Evolutionary conservation across 2,329 filamentous ascomycete genomes (phyloP).

Genomic region (Fusarium euwallaceae): DNA sequence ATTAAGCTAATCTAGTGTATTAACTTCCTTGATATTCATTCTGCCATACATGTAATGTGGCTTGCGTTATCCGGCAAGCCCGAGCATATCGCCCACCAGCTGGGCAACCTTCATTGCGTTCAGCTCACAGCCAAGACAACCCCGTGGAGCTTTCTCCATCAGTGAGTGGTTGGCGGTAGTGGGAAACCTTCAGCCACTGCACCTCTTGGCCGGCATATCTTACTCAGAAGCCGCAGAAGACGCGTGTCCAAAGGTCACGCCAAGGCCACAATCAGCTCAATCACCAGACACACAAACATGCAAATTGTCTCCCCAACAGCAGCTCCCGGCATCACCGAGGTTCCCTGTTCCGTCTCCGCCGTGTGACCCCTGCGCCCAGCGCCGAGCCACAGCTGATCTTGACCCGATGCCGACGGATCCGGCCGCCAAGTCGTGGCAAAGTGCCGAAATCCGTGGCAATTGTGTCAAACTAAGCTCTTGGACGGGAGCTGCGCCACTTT

Average conservation of each 20-base stretch:
- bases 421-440: constrained; percentile 33
- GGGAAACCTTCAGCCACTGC: neutral
- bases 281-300: constrained; percentile 28
- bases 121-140: neutral
- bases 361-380: constrained; percentile 3
- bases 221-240: constrained; percentile 1
- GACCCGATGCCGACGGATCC: constrained; percentile 35
- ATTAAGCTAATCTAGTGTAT: neutral
- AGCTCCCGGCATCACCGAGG: constrained; percentile 15
- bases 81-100: neutral
- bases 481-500: constrained; percentile 31
- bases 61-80: neutral
- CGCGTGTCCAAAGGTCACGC: constrained; percentile 29
- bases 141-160: neutral
- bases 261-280: constrained; percentile 14
- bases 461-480: neutral
- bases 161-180: neutral
- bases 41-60: neutral
- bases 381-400: constrained; percentile 23
- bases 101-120: neutral
- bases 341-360: neutral
- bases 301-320: neutral
- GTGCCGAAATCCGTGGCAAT: constrained; percentile 22
- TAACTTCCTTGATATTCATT: neutral
- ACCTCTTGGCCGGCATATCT: neutral